Percentiles rank a stretch among this genome's conserved stretches.
These are phyloP conservation scores for Carex myosuroides DNA, from an alignment of 176 grass and related monocot genomes.

Conservation along the genomic window DNA sequence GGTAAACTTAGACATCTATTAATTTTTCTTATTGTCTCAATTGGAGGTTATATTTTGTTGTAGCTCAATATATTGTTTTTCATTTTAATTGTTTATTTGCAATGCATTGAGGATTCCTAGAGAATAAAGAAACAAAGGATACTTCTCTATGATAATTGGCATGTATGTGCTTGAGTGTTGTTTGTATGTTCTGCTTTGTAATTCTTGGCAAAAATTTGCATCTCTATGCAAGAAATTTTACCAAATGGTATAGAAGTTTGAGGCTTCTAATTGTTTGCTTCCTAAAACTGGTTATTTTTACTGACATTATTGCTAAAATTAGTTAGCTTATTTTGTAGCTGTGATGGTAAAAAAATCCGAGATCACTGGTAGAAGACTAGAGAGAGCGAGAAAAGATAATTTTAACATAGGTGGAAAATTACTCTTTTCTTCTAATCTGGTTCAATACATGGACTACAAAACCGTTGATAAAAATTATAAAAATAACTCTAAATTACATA, in stretches of 20 bases:
- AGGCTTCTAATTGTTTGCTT: neutral
- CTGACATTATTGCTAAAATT: neutral
- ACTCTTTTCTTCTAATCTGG: neutral
- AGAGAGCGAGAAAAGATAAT: neutral
- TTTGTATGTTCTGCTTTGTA: neutral
- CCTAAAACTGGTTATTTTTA: neutral
- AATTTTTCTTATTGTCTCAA: neutral
- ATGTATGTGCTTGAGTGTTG: neutral
- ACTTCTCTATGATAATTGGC: neutral
- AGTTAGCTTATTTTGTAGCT: neutral
- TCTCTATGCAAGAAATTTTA: neutral
- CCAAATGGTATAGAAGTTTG: neutral
- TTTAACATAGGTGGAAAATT: neutral
- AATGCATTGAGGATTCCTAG: neutral
- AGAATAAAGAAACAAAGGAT: neutral
- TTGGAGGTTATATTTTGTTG: neutral
- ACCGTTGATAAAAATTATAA: neutral
- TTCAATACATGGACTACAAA: neutral
- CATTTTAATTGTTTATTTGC: neutral
- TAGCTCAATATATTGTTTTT: neutral
- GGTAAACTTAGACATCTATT: neutral
- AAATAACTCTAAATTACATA: neutral
- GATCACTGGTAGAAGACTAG: neutral
- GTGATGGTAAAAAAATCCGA: neutral
- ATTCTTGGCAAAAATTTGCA: too few species aligned